Evolutionary conservation across 2,329 filamentous ascomycete genomes (phyloP).

Genomic region (Chrysoporthe cubensis): DNA sequence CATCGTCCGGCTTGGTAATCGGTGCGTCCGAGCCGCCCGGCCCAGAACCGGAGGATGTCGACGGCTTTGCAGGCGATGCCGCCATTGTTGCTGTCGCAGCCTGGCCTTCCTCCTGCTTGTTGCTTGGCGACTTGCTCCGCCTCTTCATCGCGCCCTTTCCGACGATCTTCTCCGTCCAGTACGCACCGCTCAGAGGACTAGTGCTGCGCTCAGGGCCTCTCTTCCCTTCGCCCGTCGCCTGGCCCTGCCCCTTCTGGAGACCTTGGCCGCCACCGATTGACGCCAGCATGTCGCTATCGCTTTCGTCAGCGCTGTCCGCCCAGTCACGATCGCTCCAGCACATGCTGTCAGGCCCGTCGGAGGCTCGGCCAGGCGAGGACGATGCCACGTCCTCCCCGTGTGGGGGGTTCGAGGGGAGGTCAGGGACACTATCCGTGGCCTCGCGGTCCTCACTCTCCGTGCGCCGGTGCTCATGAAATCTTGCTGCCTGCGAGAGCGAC

Average conservation of each 20-base stretch:
- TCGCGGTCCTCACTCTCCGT: slow-evolving; percentile 41
- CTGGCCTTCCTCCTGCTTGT: slow-evolving; percentile 8
- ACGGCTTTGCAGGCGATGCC: slow-evolving; percentile 1
- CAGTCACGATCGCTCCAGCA: slow-evolving; percentile 71
- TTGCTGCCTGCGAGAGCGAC: neutral
- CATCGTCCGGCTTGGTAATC: slow-evolving; percentile 19
- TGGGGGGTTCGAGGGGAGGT: slow-evolving; percentile 41
- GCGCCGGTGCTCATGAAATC: slow-evolving; percentile 29
- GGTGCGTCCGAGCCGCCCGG: neutral
- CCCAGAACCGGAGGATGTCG: neutral
- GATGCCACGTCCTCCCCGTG: slow-evolving; percentile 21
- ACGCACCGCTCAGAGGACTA: slow-evolving; percentile 39
- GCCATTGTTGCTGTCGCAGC: neutral
- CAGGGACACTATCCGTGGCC: slow-evolving; percentile 51
- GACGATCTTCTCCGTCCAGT: slow-evolving; percentile 58
- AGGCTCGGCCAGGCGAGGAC: slow-evolving; percentile 33
- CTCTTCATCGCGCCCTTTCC: slow-evolving; percentile 34
- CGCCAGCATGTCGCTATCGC: slow-evolving; percentile 35
- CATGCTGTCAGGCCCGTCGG: slow-evolving; percentile 54
- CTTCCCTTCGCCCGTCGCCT: slow-evolving; percentile 30
- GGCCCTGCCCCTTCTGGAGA: slow-evolving; percentile 17
- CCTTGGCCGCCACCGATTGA: slow-evolving; percentile 10
- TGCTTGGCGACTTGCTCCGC: slow-evolving; percentile 20
- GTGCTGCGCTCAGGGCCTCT: slow-evolving; percentile 32
- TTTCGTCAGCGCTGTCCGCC: slow-evolving; percentile 56